A percentile compares a stretch with the other conserved stretches of the same genome.
phyloP scores from a whole-genome alignment of 208 protist genomes.

The Leishmania braziliensis region DNA sequence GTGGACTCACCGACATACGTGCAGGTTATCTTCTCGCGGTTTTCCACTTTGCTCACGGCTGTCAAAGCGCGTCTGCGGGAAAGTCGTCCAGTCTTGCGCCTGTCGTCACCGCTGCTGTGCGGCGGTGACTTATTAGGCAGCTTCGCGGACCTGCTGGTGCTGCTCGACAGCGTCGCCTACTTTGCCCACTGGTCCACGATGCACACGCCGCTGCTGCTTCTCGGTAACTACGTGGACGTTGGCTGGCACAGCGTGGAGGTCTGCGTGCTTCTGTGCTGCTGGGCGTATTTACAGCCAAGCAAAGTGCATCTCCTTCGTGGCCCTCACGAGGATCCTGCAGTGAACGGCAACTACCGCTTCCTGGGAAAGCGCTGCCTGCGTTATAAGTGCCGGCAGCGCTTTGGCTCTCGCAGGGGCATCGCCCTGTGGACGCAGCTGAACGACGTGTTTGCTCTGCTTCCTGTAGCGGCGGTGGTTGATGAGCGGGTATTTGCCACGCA shows the following conservation, averaged over 20 bases:
- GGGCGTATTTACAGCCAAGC: conserved; percentile 57
- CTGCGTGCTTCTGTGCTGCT: conserved; percentile 73
- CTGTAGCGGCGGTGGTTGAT: conserved; percentile 87
- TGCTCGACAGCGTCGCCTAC: conserved; percentile 43
- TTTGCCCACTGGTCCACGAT: conserved; percentile 57
- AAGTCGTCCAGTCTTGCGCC: conserved; percentile 35
- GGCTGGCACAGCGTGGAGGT: conserved; percentile 84
- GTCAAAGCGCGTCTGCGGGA: conserved; percentile 3
- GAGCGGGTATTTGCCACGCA: conserved; percentile 82
- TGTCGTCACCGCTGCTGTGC: conserved; percentile 58
- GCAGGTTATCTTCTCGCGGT: conserved; percentile 16
- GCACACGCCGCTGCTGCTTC: conserved; percentile 90
- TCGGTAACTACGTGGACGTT: conserved; percentile 97
- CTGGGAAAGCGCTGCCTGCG: conserved; percentile 64
- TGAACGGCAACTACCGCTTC: conserved; percentile 65
- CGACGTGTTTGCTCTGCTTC: conserved; percentile 68
- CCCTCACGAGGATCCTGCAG: conserved; percentile 79
- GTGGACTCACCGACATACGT: conserved; percentile 2
- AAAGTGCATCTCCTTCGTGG: conserved; percentile 87
- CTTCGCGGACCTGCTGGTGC: conserved; percentile 60
- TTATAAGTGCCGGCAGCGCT: conserved; percentile 70
- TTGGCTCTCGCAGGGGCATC: conserved; percentile 52
- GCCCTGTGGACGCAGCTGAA: conserved; percentile 77
- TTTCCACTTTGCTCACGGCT: conserved; percentile 8
- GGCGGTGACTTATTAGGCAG: conserved; percentile 77